Percentiles rank a stretch among this genome's conserved stretches.
These are phyloP conservation scores for Lecanoromycetidae sp. DNA, from an alignment of 2,329 filamentous ascomycete genomes.

Conservation along the genomic window DNA sequence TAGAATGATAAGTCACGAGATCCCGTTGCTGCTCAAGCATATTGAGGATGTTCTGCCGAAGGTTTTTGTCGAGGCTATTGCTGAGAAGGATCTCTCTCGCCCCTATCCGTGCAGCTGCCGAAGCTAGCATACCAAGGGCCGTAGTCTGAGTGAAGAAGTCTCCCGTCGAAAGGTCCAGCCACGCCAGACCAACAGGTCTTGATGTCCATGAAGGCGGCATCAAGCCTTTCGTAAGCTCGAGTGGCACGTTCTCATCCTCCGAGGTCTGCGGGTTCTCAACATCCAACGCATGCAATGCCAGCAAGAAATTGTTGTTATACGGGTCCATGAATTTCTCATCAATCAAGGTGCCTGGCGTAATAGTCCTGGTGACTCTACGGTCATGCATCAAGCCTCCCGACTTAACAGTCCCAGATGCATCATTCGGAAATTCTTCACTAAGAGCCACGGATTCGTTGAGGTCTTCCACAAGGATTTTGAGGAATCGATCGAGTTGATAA, in stretches of 20 bases:
- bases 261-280: background rate
- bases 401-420: conserved; percentile 56
- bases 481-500: conserved; percentile 80
- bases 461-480: conserved; percentile 88
- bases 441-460: conserved; percentile 84
- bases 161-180: conserved; percentile 90
- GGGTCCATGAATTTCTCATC: conserved; percentile 97
- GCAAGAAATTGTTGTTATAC: conserved; percentile 82
- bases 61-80: conserved; percentile 45
- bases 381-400: conserved; percentile 72
- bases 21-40: conserved; percentile 65
- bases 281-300: conserved; percentile 56
- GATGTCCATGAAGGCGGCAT: conserved; percentile 16
- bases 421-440: conserved; percentile 79
- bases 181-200: conserved; percentile 62
- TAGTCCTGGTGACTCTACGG: conserved; percentile 69
- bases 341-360: conserved; percentile 90
- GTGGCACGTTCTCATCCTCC: background rate
- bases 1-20: conserved; percentile 59
- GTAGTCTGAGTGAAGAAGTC: conserved; percentile 80
- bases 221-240: conserved; percentile 1
- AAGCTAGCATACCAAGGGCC: conserved; percentile 58
- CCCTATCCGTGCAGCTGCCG: conserved; percentile 67
- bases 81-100: conserved; percentile 78
- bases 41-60: conserved; percentile 50